These are phyloP conservation scores for Penicillium atrosanguineum DNA, from an alignment of 495 filamentous ascomycete species.

Conservation along the genomic window DNA sequence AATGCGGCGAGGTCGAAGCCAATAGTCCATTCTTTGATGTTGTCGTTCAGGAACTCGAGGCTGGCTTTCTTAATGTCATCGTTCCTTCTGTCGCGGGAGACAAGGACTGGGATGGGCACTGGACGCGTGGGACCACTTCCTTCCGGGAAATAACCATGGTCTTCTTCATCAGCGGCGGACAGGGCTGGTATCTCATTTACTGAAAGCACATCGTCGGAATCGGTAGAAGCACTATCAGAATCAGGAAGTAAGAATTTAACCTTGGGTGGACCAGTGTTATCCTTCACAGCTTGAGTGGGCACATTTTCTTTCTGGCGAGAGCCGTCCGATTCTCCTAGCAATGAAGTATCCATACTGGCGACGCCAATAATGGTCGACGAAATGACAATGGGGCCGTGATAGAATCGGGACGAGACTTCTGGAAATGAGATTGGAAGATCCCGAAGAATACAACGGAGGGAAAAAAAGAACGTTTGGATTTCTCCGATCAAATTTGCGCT, in stretches of 20 bases:
- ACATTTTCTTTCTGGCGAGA: not conserved
- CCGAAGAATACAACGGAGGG: too few species aligned
- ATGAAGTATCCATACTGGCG: not conserved
- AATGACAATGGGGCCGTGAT: not conserved
- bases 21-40: slow-evolving; percentile 11
- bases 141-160: not conserved
- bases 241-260: not conserved
- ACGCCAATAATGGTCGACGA: not conserved
- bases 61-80: not conserved
- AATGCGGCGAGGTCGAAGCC: slow-evolving; percentile 25
- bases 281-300: not conserved
- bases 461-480: not conserved
- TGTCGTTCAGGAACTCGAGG: not conserved
- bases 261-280: not conserved
- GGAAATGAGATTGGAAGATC: not conserved
- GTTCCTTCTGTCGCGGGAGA: not conserved
- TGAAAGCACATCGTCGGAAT: not conserved
- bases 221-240: not conserved
- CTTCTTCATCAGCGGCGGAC: not conserved
- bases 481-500: not conserved
- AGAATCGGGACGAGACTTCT: not conserved
- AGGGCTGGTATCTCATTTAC: not conserved
- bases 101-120: not conserved
- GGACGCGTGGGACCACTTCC: not conserved
- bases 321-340: not conserved